Conservation (phyloP, 2,329 filamentous ascomycete genomes). For the Magnaporthales sp. region DNA sequence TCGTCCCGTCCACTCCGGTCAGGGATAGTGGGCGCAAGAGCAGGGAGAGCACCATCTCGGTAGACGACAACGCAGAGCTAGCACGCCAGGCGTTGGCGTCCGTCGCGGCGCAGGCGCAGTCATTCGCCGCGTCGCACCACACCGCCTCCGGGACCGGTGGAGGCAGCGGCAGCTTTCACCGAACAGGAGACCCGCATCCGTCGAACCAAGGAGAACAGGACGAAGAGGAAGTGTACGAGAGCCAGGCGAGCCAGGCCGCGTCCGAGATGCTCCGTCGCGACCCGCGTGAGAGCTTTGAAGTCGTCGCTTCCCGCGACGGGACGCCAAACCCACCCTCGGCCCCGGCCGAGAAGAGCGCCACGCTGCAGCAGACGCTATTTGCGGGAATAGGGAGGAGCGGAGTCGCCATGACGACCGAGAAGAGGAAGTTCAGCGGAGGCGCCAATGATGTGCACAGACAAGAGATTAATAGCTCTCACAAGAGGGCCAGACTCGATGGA, state of each 20-base stretch:
- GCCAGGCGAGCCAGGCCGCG: constrained; percentile 70
- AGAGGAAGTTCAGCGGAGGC: constrained; percentile 39
- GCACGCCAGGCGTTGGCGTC: constrained; percentile 44
- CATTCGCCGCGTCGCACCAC: constrained; percentile 15
- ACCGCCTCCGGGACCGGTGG: constrained; percentile 2
- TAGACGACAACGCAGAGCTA: constrained; percentile 50
- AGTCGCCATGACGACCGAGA: constrained; percentile 24
- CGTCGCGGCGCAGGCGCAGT: constrained; percentile 28
- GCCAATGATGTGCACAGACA: constrained; percentile 12
- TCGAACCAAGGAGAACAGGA: constrained; percentile 40
- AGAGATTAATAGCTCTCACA: constrained; percentile 35
- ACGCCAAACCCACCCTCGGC: constrained; percentile 31
- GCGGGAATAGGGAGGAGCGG: constrained; percentile 33
- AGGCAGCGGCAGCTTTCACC: constrained; percentile 9
- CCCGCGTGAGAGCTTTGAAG: constrained; percentile 42
- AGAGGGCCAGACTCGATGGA: constrained; percentile 38
- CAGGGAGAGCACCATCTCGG: constrained; percentile 80
- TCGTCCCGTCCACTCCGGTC: constrained; percentile 34
- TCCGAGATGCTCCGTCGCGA: constrained; percentile 63
- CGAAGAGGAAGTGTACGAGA: constrained; percentile 60
- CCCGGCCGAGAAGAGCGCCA: constrained; percentile 34
- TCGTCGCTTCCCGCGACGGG: constrained; percentile 30
- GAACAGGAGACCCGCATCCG: constrained; percentile 10
- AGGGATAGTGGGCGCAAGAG: constrained; percentile 51
- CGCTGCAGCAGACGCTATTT: constrained; percentile 43